Base-by-base conservation (phyloP, 2,329 filamentous ascomycete genomes). In the Berkeleyomyces rouxiae region DNA sequence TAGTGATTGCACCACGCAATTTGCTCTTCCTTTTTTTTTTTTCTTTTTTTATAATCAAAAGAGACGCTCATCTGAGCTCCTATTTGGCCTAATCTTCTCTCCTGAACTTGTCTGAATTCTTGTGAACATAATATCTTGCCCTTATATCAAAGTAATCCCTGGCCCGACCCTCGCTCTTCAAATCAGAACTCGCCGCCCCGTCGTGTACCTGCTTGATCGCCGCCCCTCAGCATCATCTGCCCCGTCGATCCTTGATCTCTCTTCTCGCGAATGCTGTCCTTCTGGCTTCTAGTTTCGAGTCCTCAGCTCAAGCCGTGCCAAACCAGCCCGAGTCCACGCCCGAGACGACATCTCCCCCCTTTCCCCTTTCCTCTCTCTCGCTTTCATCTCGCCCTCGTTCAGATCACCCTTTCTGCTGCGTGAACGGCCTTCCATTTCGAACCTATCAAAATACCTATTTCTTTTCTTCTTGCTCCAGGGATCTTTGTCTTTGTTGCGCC, bases 11-110 rank as follows among this genome's bases (percentile, higher is more conserved):
- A n/a, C 10, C 16, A 10, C 7, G 43, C 43, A 46, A 46, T n/a
- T 46, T 46, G 11, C 36, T 16, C 42, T 42, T 58, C 3, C 42
- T 58, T 63, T 40, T 36, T 46, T 44, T 42, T 61, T 60, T 43
- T 7, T 58, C 10, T 33, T 55, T 55, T 49, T 63, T 43, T 37
- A 49, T 43, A 61, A 61, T 63, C 60, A 57, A 58, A 51, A 40
- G 31, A 10, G 49, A 5, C 36, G 37, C 47, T 33, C 33, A n/a
- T 58, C 4, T 33, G 37, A 59, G 58, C 16, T 31, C 11, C 44
- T 23, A 39, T 63, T 60, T 61, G 9, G 13, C 57, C 58, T 61
- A n/a, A 33, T 60, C 36, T 49, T 4, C 4, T 47, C 36, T 58
- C 23, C 3, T 16, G 7, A 11, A 43, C 5, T 37, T 57, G n/a